Evolutionary conservation across 176 grass and related monocot genomes (phyloP).

Genomic region (Bolboschoenus planiculmis): DNA sequence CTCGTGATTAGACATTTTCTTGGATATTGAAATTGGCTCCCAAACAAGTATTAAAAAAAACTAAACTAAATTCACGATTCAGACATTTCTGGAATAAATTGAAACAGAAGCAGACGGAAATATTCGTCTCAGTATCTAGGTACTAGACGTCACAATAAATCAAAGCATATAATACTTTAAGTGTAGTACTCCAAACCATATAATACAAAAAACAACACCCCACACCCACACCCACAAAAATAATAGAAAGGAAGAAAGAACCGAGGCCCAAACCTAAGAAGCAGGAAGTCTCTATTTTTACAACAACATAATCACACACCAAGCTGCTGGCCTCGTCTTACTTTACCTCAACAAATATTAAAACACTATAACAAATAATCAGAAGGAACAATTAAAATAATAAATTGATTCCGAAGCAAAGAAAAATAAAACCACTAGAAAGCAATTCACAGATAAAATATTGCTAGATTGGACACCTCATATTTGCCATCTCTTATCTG

Average conservation of each 20-base stretch:
- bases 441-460: conserved; percentile 9
- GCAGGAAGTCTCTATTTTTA: conserved; percentile 13
- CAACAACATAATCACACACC: conserved; percentile 26
- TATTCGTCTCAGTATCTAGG: neutral
- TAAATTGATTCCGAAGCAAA: conserved; percentile 5
- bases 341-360: neutral
- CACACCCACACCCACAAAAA: neutral
- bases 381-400: conserved; percentile 17
- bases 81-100: neutral
- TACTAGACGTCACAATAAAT: conserved; percentile 1
- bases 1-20: neutral
- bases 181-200: conserved; percentile 8
- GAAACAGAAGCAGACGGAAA: neutral
- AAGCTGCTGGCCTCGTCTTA: conserved; percentile 7
- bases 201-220: conserved; percentile 7
- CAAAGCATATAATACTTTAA: conserved; percentile 18
- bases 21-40: neutral
- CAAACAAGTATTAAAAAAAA: neutral
- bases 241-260: neutral
- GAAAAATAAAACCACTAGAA: conserved; percentile 1
- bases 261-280: conserved; percentile 21
- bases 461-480: conserved; percentile 28
- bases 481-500: conserved; percentile 91
- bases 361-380: conserved; percentile 23
- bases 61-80: neutral